Base-by-base conservation (phyloP, 1,139 yeast species). In the Saccharomyces hybrid region DNA sequence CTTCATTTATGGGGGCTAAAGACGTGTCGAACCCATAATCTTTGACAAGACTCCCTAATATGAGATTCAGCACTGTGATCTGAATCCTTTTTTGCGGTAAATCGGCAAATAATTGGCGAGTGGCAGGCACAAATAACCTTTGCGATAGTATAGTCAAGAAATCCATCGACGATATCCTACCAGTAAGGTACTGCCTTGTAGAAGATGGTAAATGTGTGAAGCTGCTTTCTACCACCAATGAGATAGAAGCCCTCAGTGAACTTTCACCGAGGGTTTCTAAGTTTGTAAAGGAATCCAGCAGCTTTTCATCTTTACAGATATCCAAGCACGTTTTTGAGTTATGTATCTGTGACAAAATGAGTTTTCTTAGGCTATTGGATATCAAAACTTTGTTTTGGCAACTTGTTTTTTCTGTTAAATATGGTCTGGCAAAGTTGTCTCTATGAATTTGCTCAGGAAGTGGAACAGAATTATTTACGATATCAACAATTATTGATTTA, bases 1-100 rank as follows among this genome's bases (percentile, higher is more conserved):
- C 76, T 59, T 86, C 90, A 59, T 88, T 79, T 42, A 88, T 66
- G 2, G 86, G 84, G 56, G 77, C 75, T 60, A 86, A 71, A 26
- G 84, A 76, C 1, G 78, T 70, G 64, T 88, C 90, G 65, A 88
- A 86, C 1, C 95, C 95, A 72, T 84, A 88, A 68, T 87, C 95
- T 62, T 83, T 84, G 42, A 85, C 78, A 59, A 90, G 80, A 14
- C 84, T 82, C 1, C 95, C 95, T 28, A 88, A 64, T 26, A 86
- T 67, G 29, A 84, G 78, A 61, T 78, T 78, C 50, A 88, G 73
- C 16, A 66, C 42, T 29, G 34, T 50, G 6, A 44, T 21, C 49
- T 63, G 65, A 26, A 60, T 63, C 44, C 62, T 63, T 16, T 50
- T 42, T 14, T 55, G 53, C 9, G 67, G 64, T 51, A 66, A 28